A percentile compares a stretch with the other conserved stretches of the same genome.
These are phyloP conservation scores for Nigrograna mackinnonii DNA, from an alignment of 2,329 filamentous ascomycete genomes.

Conservation along the genomic window DNA sequence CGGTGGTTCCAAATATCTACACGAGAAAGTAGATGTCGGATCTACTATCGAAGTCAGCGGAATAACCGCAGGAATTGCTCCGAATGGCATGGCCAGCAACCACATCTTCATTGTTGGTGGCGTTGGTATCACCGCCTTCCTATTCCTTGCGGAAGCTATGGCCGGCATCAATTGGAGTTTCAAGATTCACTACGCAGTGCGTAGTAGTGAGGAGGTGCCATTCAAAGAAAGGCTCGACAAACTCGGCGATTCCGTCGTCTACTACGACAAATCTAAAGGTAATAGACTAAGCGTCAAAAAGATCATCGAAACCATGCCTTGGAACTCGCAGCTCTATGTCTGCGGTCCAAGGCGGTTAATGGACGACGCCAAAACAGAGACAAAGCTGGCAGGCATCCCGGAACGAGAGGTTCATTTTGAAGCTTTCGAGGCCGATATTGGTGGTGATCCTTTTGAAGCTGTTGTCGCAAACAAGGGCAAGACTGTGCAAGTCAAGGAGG, in stretches of 20 bases:
- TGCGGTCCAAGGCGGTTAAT: neutral
- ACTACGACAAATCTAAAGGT: neutral
- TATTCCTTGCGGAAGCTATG: neutral
- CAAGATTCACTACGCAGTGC: neutral
- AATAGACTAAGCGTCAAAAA: neutral
- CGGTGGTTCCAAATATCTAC: neutral
- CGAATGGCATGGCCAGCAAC: constrained; percentile 4
- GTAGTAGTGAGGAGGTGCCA: neutral
- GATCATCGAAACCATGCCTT: neutral
- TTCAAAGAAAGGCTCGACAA: neutral
- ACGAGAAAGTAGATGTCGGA: neutral
- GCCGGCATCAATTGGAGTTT: neutral
- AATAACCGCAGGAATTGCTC: neutral
- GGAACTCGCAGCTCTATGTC: neutral
- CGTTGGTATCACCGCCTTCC: constrained; percentile 6
- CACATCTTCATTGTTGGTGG: constrained; percentile 7
- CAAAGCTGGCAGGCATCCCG: neutral
- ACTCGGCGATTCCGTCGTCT: neutral
- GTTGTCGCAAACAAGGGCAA: neutral
- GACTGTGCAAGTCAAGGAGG: neutral
- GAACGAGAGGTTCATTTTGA: neutral
- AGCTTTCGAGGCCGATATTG: neutral
- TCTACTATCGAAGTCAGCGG: neutral
- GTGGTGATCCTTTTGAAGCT: neutral
- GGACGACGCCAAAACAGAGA: neutral